Base-by-base conservation (phyloP, 2,329 filamentous ascomycete genomes). In the Aspergillus hiratsukae region DNA sequence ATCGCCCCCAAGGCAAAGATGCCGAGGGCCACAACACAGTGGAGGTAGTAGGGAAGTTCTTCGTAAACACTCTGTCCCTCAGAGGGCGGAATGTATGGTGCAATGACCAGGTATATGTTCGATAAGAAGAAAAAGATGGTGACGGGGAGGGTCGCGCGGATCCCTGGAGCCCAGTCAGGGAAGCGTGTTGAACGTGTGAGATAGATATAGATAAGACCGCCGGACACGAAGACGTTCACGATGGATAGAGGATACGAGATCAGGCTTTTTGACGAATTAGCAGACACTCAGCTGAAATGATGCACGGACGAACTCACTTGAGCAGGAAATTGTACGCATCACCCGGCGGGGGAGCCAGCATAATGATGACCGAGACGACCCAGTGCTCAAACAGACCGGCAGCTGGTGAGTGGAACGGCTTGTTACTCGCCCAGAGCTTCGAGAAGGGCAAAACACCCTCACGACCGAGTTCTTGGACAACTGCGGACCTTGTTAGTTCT, bases 371-470 rank as follows among this genome's bases (percentile, higher is more conserved):
- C 0, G 85, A 87, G 2, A 88, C 79, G 17, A 86, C 65, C 81
- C 84, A 89, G 68, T 89, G 86, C 21, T 88, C 77, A 62, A 88
- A 83, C 9, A 77, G 64, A 10, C 73, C 73, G 6, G 83, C 76
- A n/a, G 83, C 79, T 0, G 87, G 87, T 0, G 87, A 81, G 55
- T 86, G 84, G 59, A 85, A 87, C 0, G 87, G 87, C 71, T 81
- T 83, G 65, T 85, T 87, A 3, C 85, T 88, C 0, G 87, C 87
- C 83, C 84, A 89, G 67, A 90, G 82, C 2, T 78, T 78, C 58
- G 83, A 84, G 54, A 81, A 87, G 0, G 87, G 87, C 14, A 90
- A 66, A 4, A 90, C 75, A 0, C 86, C 86, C 64, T 90, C 87
- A 64, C 87, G 88, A 0, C 83, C 87, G 48, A 90, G 76, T 68